Conservation (phyloP, 2,329 filamentous ascomycete species). For the Penicillium psychrosexuale region DNA sequence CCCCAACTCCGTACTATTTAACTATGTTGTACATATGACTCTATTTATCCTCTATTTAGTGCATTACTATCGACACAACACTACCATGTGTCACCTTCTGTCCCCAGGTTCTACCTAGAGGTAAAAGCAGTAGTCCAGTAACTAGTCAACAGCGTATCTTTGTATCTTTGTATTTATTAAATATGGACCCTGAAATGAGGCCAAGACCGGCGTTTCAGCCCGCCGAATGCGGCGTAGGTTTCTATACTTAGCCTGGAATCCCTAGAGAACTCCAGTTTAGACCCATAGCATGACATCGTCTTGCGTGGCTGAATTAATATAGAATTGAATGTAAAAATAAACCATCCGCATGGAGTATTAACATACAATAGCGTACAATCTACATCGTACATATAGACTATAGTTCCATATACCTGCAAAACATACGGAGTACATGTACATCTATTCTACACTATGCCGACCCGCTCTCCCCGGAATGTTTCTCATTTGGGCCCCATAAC, state of each 20-base stretch:
- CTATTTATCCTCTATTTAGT: background rate
- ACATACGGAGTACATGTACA: background rate
- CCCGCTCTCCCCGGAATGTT: background rate
- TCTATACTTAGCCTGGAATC: conserved; percentile 7
- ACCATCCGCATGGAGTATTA: background rate
- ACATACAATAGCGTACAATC: too few species aligned
- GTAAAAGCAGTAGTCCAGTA: too few species aligned
- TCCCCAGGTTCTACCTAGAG: too few species aligned
- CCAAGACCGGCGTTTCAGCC: conserved; percentile 4
- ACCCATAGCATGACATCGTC: background rate
- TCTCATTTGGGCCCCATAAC: background rate
- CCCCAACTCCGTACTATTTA: background rate
- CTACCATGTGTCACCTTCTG: background rate
- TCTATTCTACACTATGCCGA: background rate
- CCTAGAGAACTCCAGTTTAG: background rate
- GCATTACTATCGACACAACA: background rate
- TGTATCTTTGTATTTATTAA: too few species aligned
- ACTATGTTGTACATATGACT: too few species aligned
- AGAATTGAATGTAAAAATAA: background rate
- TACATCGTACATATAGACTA: background rate
- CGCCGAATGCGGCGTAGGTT: conserved; percentile 6
- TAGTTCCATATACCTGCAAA: background rate
- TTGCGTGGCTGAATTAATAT: background rate
- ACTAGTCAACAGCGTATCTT: too few species aligned
- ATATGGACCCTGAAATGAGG: conserved; percentile 3